phyloP scores from a whole-genome alignment of 2,329 filamentous ascomycete genomes.

The Beauveria bassiana region DNA sequence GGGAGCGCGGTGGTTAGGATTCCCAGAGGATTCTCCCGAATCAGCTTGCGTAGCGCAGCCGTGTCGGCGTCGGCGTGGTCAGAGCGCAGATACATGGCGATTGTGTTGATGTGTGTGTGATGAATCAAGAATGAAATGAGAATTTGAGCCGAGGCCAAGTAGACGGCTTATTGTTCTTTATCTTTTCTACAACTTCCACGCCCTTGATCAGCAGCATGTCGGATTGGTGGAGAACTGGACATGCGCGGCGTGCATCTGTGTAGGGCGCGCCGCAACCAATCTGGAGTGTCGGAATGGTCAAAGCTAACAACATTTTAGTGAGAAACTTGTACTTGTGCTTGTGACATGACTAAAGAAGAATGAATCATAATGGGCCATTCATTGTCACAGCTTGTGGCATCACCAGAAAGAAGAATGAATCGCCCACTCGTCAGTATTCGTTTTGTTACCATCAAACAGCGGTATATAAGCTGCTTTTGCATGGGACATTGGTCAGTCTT shows the following conservation, averaged over 20 bases:
- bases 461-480: too few species aligned
- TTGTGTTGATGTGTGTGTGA: not conserved
- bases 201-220: not conserved
- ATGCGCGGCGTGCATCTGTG: not conserved
- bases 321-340: not conserved
- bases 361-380: constrained; percentile 8
- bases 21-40: constrained; percentile 53
- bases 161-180: not conserved
- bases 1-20: constrained; percentile 54
- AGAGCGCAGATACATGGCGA: constrained; percentile 10
- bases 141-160: not conserved
- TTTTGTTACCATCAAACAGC: too few species aligned
- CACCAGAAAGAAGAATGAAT: too few species aligned
- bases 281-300: not conserved
- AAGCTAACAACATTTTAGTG: not conserved
- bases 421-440: too few species aligned
- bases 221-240: constrained; percentile 1
- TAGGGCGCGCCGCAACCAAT: constrained; percentile 10
- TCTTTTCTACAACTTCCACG: not conserved
- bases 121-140: not conserved
- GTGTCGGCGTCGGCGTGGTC: constrained; percentile 44
- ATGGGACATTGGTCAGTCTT: too few species aligned
- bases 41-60: constrained; percentile 43
- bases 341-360: not conserved
- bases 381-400: not conserved